Conservation (phyloP, 768 basidiomycete genomes). For the Porpolomopsis calyptriformis region DNA sequence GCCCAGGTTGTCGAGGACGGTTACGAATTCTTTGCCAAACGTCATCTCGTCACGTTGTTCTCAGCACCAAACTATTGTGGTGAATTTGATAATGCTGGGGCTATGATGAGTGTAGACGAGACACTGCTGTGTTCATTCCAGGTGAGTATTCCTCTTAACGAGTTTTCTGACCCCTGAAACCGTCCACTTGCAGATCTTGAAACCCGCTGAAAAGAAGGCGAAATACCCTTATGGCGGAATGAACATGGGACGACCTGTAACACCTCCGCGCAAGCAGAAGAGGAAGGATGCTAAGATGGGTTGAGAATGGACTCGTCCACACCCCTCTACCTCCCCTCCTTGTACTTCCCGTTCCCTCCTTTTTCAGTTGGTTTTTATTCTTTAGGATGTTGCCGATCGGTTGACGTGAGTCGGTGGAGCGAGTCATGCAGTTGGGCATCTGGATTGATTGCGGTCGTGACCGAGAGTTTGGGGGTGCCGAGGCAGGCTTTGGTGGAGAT, state of each 20-base stretch:
- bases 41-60: slow-evolving; percentile 93
- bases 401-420: not conserved
- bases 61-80: slow-evolving; percentile 94
- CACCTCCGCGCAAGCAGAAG: slow-evolving; percentile 95
- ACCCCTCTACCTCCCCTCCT: slow-evolving; percentile 5
- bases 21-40: slow-evolving; percentile 97
- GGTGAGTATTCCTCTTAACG: slow-evolving; percentile 30
- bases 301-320: slow-evolving; percentile 14
- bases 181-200: slow-evolving; percentile 62
- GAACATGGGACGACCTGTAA: slow-evolving; percentile 81
- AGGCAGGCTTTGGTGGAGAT: too few relatives aligned
- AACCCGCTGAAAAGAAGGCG: slow-evolving; percentile 98
- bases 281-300: slow-evolving; percentile 81
- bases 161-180: slow-evolving; percentile 2
- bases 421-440: not conserved
- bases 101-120: slow-evolving; percentile 99
- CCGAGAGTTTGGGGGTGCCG: not conserved
- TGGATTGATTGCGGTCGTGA: not conserved
- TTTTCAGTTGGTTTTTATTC: slow-evolving; percentile 5
- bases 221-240: slow-evolving; percentile 85
- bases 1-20: slow-evolving; percentile 92
- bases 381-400: slow-evolving; percentile 4
- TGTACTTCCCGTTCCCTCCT: slow-evolving; percentile 1
- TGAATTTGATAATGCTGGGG: slow-evolving; percentile 98
- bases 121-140: slow-evolving; percentile 97